These are phyloP conservation scores for Talinum fruticosum DNA, from an alignment of 148 eudicot genomes.

Conservation along the genomic window DNA sequence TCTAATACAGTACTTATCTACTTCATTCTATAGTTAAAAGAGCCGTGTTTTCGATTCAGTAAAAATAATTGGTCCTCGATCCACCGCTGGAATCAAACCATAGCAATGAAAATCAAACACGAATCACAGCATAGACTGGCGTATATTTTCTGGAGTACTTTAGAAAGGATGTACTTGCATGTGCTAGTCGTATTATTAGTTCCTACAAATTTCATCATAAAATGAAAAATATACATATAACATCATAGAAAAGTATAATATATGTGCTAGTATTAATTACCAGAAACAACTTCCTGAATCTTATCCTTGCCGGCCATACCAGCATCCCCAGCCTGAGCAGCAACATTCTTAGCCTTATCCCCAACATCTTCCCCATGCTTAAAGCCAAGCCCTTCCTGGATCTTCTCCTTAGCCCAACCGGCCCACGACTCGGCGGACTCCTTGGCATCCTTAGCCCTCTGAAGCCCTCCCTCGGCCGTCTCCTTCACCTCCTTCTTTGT, in stretches of 20 bases:
- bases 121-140: too few species aligned
- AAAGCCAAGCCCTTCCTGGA: conserved; percentile 40
- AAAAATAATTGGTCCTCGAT: neutral
- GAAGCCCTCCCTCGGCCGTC: neutral
- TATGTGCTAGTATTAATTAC: neutral
- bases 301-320: conserved; percentile 22
- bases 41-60: too few species aligned
- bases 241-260: too few species aligned
- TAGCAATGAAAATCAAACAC: too few species aligned
- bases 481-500: neutral
- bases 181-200: too few species aligned
- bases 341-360: conserved; percentile 18
- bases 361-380: conserved; percentile 12
- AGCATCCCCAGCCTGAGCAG: neutral
- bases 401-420: conserved; percentile 59
- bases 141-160: too few species aligned
- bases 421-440: conserved; percentile 48
- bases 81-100: neutral
- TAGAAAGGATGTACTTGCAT: too few species aligned
- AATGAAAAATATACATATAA: too few species aligned
- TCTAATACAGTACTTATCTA: too few species aligned
- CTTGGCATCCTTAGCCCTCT: conserved; percentile 20
- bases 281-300: conserved; percentile 23
- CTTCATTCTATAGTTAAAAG: too few species aligned
- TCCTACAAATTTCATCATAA: too few species aligned